Conservation (phyloP, 148 eudicot species). For the Fallopia convolvulus region DNA sequence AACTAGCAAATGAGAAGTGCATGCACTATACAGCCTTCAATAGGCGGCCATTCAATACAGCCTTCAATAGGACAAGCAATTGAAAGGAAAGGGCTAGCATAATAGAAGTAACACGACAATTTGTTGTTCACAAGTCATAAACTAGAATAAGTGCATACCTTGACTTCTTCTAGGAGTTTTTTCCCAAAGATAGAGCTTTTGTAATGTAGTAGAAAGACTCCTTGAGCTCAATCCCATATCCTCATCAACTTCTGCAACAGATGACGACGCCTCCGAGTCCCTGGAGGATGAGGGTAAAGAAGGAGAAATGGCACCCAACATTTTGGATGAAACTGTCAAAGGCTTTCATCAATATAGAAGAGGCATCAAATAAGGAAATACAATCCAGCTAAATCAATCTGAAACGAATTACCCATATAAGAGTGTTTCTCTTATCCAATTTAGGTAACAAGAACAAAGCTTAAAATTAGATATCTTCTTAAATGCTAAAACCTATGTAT, state of each 20-base stretch:
- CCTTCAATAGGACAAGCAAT: background rate
- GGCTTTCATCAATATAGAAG: background rate
- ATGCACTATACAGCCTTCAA: no score
- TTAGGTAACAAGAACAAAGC: background rate
- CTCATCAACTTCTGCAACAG: constrained; percentile 39
- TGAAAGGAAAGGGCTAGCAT: background rate
- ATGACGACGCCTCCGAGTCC: constrained; percentile 25
- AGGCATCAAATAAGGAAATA: background rate
- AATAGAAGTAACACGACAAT: background rate
- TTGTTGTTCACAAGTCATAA: background rate
- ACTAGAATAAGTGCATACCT: constrained; percentile 34
- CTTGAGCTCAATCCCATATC: constrained; percentile 41
- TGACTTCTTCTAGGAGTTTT: constrained; percentile 91
- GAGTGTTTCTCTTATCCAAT: background rate
- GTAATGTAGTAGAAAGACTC: constrained; percentile 78
- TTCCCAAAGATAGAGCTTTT: constrained; percentile 91
- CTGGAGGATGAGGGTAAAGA: constrained; percentile 54
- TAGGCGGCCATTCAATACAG: no score
- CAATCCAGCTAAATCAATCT: background rate
- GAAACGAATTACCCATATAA: background rate
- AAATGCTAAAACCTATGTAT: background rate
- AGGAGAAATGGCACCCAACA: constrained; percentile 61
- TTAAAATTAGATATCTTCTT: background rate
- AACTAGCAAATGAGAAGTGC: no score
- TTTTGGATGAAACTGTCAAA: constrained; percentile 73